A percentile compares a stretch with the other conserved stretches of the same genome.
Evolutionary conservation across 345 rosid species (phyloP).

Genomic region (Camelina sativa): DNA sequence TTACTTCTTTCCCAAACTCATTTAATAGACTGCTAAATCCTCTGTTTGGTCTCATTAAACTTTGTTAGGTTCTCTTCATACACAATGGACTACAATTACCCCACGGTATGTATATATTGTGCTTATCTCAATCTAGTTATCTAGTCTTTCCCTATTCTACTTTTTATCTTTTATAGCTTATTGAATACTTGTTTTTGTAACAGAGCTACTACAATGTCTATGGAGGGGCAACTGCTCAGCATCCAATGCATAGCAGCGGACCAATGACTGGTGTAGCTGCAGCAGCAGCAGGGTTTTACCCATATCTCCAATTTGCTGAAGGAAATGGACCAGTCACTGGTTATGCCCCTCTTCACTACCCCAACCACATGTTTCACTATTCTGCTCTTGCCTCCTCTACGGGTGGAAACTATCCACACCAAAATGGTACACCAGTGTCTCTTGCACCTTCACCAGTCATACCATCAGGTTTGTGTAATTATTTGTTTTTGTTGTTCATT

Average conservation of each 20-base stretch:
- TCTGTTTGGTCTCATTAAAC: conserved; percentile 24
- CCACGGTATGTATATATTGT: conserved; percentile 62
- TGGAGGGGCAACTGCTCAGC: conserved; percentile 82
- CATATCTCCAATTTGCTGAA: conserved; percentile 82
- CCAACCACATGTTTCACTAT: conserved; percentile 75
- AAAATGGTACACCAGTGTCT: conserved; percentile 76
- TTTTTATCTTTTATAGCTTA: background rate
- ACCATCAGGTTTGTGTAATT: conserved; percentile 68
- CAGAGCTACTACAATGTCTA: conserved; percentile 89
- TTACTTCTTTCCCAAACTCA: background rate
- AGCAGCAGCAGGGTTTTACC: conserved; percentile 67
- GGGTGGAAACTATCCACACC: conserved; percentile 68
- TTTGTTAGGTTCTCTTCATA: conserved; percentile 80
- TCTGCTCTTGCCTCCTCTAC: conserved; percentile 59
- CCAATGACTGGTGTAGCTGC: conserved; percentile 65
- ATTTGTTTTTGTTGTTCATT: background rate
- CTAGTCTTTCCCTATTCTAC: background rate
- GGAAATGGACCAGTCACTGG: conserved; percentile 65
- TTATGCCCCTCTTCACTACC: conserved; percentile 74
- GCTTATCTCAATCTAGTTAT: background rate
- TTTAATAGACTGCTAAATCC: conserved; percentile 15
- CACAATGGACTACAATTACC: conserved; percentile 88
- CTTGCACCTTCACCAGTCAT: conserved; percentile 79
- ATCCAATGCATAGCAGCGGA: conserved; percentile 75
- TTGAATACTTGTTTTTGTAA: background rate